A percentile compares a stretch with the other conserved stretches of the same genome.
Conservation (phyloP, 2,329 filamentous ascomycete species). For the Talaromyces funiculosus region DNA sequence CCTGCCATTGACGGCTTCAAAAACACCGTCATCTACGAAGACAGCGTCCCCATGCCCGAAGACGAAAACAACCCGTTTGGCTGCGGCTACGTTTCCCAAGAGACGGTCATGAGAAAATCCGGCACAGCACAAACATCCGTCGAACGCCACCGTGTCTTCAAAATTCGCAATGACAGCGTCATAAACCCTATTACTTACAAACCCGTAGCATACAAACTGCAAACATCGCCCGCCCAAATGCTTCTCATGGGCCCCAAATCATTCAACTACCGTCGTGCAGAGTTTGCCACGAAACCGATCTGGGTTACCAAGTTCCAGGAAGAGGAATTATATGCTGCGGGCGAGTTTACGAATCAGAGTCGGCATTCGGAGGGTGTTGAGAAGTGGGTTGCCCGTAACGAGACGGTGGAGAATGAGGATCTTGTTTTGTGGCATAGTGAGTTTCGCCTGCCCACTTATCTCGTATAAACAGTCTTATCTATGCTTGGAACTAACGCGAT, state of each 20-base stretch:
- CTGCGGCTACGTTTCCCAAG: conserved; percentile 50
- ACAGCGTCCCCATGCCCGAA: conserved; percentile 55
- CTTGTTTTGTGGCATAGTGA: conserved; percentile 42
- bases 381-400: conserved; percentile 29
- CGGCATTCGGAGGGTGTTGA: conserved; percentile 36
- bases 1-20: conserved; percentile 52
- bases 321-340: conserved; percentile 48
- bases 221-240: conserved; percentile 50
- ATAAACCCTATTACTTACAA: conserved; percentile 51
- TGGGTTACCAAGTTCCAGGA: conserved; percentile 52
- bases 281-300: conserved; percentile 52
- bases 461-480: conserved; percentile 23
- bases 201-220: conserved; percentile 53
- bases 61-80: conserved; percentile 49
- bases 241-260: conserved; percentile 50
- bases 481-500: background rate
- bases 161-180: conserved; percentile 51
- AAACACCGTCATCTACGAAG: conserved; percentile 52
- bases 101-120: conserved; percentile 47
- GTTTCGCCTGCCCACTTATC: conserved; percentile 14
- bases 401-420: conserved; percentile 34
- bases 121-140: conserved; percentile 45
- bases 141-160: conserved; percentile 49
- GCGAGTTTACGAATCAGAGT: conserved; percentile 51
- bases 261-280: conserved; percentile 48